Conservation (phyloP, 108 stramenopile genomes). For the Schizochytrium sp. region DNA sequence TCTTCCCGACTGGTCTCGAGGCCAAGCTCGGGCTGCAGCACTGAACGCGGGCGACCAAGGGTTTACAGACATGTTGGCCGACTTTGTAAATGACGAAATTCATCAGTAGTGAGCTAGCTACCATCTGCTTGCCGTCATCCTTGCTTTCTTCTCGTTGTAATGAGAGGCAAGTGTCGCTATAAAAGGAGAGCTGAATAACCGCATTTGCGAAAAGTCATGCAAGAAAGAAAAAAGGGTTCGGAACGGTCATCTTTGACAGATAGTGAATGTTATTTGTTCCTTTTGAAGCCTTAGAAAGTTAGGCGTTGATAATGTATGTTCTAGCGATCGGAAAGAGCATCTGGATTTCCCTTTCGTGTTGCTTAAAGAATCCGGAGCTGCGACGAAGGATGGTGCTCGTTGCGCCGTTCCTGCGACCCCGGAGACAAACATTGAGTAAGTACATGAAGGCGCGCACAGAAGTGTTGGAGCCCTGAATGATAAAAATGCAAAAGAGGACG, state of each 20-base stretch:
- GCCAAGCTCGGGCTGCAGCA: background rate
- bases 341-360: background rate
- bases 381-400: background rate
- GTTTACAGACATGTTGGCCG: background rate
- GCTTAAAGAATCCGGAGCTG: background rate
- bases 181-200: too few relatives aligned
- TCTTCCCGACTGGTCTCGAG: background rate
- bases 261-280: background rate
- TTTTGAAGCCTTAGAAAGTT: background rate
- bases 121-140: background rate
- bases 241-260: background rate
- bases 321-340: background rate
- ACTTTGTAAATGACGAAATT: slow-evolving; percentile 17
- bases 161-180: background rate
- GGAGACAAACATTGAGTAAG: background rate
- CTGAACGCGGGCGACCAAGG: background rate
- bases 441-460: background rate
- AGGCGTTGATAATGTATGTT: background rate
- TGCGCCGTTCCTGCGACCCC: background rate
- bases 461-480: background rate
- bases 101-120: background rate
- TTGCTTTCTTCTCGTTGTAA: background rate
- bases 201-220: too few relatives aligned
- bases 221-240: too few relatives aligned
- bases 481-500: background rate